Base-by-base conservation (phyloP, 306 rosid genomes). In the Rosa persica region DNA sequence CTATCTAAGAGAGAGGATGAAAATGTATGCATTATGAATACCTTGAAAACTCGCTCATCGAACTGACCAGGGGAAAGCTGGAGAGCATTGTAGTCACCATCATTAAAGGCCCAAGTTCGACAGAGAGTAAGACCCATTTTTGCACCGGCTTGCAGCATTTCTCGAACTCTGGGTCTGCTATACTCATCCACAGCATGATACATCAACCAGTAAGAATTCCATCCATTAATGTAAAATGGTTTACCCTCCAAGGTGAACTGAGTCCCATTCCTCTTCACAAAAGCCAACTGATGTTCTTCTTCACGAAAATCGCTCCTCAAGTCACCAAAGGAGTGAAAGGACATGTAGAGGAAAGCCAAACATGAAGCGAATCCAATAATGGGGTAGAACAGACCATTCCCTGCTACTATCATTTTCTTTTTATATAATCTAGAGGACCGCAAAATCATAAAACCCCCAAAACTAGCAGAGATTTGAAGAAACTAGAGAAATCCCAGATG, bases 131-230 rank as follows among this genome's bases (percentile, higher is more conserved):
- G 93, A 80, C 99, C 99, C 97, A 95, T 95, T 81, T 87, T 88
- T 0, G 93, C 88, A 19, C 94, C 97, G 6, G 85, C 88, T 77
- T 86, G 87, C 80, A 95, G 74, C 85, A 95, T 93, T 78, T 83
- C 87, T 54, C 87, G 79, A 44, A 93, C 90, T 86, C 89, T 87
- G n/a, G 82, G 83, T 68, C 89, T 88, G 22, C 82, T 81, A 75
- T 81, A 67, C 72, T 83, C 83, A 51, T 91, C 96, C 79, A 84
- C 98, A 15, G 96, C 87, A 46, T 91, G 96, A 47, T 86, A 88
- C 97, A 95, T 91, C 38, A 95, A 82, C 99, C 99, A 95, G 81
- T 95, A 95, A 75, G 99, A 93, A 78, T 95, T 95, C 99, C 99
- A 95, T 9, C 99, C 99, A 76, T 91, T 95, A 2, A 95, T 83